Evolutionary conservation across 805 yeast species (phyloP).

Genomic region (Blastobotrys chiropterorum): DNA sequence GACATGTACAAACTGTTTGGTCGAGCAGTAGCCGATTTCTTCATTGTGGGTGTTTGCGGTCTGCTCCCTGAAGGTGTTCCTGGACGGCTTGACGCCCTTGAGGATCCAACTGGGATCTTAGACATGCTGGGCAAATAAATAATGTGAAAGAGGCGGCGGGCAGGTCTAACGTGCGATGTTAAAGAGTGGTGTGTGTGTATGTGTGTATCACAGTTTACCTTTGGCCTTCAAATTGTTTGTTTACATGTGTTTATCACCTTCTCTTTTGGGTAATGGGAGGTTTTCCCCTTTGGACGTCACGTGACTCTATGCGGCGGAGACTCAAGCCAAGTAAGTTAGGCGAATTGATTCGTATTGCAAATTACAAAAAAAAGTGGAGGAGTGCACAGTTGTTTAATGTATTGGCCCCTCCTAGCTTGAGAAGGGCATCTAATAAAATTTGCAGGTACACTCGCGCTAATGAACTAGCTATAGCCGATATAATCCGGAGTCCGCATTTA

Average conservation of each 20-base stretch:
- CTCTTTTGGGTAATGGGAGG: not conserved
- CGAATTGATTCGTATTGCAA: too few relatives aligned
- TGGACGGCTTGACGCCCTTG: not conserved
- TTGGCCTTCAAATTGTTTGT: not conserved
- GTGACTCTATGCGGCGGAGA: not conserved
- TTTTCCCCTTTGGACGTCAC: not conserved
- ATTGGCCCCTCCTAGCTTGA: too few relatives aligned
- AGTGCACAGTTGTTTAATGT: too few relatives aligned
- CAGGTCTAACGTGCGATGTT: not conserved
- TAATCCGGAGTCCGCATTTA: too few relatives aligned
- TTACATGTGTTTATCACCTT: not conserved
- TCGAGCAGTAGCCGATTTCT: not conserved
- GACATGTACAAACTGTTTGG: not conserved
- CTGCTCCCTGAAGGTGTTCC: not conserved
- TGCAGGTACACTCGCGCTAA: too few relatives aligned
- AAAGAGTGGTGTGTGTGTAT: not conserved
- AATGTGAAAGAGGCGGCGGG: not conserved
- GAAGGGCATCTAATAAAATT: too few relatives aligned
- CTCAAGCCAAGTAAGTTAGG: not conserved
- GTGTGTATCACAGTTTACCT: too few relatives aligned
- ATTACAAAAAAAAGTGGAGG: too few relatives aligned
- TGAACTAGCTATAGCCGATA: too few relatives aligned
- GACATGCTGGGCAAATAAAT: not conserved
- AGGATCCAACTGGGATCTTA: not conserved
- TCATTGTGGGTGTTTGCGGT: not conserved